These are phyloP conservation scores for Penicillium sp. DNA, from an alignment of 2,329 filamentous ascomycete species.

Conservation along the genomic window DNA sequence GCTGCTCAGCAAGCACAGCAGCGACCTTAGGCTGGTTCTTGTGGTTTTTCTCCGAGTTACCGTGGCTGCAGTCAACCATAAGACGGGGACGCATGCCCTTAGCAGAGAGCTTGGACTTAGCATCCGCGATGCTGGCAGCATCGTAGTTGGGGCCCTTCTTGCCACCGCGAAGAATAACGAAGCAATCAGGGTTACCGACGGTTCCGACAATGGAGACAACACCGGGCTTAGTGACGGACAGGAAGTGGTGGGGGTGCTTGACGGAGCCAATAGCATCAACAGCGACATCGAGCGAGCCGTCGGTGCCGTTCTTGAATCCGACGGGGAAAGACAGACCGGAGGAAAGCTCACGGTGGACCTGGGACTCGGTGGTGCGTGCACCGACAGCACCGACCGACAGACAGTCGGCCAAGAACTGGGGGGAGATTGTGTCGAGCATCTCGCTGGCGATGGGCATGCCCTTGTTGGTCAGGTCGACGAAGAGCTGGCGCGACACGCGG, in stretches of 20 bases:
- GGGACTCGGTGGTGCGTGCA: slow-evolving; percentile 90
- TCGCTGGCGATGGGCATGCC: slow-evolving; percentile 96
- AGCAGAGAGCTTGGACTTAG: slow-evolving; percentile 68
- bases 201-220: slow-evolving; percentile 92
- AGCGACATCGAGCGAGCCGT: slow-evolving; percentile 78
- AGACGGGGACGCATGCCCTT: slow-evolving; percentile 66
- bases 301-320: slow-evolving; percentile 98
- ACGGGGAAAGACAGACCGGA: slow-evolving; percentile 93
- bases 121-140: slow-evolving; percentile 68
- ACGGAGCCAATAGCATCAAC: slow-evolving; percentile 94
- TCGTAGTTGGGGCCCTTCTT: slow-evolving; percentile 93
- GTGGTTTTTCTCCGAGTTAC: slow-evolving; percentile 92
- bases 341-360: slow-evolving; percentile 88
- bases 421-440: slow-evolving; percentile 96
- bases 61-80: slow-evolving; percentile 98
- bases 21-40: slow-evolving; percentile 95
- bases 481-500: slow-evolving; percentile 75
- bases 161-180: slow-evolving; percentile 86
- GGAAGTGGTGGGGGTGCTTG: slow-evolving; percentile 85
- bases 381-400: slow-evolving; percentile 87
- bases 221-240: slow-evolving; percentile 93
- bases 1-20: slow-evolving; percentile 69
- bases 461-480: slow-evolving; percentile 79
- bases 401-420: slow-evolving; percentile 89
- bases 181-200: slow-evolving; percentile 90